Evolutionary conservation across 257 asterid species (phyloP), one percentile per base, ranked within the genome.

Genomic region (Hygrophila difformis): DNA sequence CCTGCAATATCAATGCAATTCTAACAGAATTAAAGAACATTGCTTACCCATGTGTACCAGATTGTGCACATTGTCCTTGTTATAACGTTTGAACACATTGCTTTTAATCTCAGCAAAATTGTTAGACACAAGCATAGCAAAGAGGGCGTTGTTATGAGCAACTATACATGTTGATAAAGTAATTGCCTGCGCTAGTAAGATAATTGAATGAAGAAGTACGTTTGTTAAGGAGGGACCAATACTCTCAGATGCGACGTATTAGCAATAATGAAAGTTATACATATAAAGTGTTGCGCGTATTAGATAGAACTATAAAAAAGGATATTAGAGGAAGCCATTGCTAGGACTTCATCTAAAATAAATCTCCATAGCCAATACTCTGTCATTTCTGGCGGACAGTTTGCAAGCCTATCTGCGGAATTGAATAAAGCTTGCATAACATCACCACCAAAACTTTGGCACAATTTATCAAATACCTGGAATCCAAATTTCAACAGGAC

Each of bases 21-120:
- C 37, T 5, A 12, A 33, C 37, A 33, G 37, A 33, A 33, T 33
- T 13, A 36, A 35, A 53, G 56, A 37, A 64, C 21, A 53, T 57
- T 51, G 73, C 98, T 77, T 70, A 91, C 96, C 98, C 51, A 61
- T 71, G 61, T 82, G 83, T 47, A 81, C 96, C 63, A 86, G 59
- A 61, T 77, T 86, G 70, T 76, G 95, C 60, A 91, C 77, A 20
- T 91, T 86, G 47, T 78, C 97, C 78, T 76, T 86, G 82, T 92
- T 86, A 57, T 65, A 86, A 37, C 95, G 96, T 55, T 91, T 86
- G 66, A 91, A 91, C 45, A 86, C 97, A 1, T 78, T 86, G 75
- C 99, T 81, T 59, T 91, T 91, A 31, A 91, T 91, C 82, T 91
- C 99, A 9, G 93, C 87, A 67, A 91, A 91, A 71, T 91, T 91